Base-by-base conservation (phyloP, 257 asterid genomes). In the Solanum raphanifolium region DNA sequence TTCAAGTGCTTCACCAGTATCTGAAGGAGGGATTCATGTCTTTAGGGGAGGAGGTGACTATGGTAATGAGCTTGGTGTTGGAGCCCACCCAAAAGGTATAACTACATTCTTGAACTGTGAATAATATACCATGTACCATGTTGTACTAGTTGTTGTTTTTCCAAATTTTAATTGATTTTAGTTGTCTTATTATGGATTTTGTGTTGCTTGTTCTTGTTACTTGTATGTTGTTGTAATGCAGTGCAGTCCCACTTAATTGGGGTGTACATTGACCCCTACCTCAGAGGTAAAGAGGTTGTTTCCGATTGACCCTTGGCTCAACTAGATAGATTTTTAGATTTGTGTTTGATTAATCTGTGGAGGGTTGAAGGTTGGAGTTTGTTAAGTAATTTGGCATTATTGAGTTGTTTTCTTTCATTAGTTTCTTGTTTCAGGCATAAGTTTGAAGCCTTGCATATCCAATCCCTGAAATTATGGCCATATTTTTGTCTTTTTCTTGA, bases 1-100 rank as follows among this genome's bases (percentile, higher is more conserved):
- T 86, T 95, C 98, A 1, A 95, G 99, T 88, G 98, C 99, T 62
- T 97, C 99, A 3, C 99, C 99, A 1, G 98, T 95, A 4, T 96
- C 99, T 60, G 99, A 97, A 91, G 98, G 98, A 6, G 99, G 99
- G 83, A 92, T 97, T 91, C 98, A 95, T 92, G 99, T 97, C n/a
- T 97, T 95, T 88, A 89, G 93, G 71, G 99, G 99, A 66, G 96
- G 92, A 9, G 96, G 95, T 20, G 98, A 95, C 5, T 93, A 93
- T 90, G 97, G 95, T 5, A 93, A 91, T 87, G 98, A 93, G 36
- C 87, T 90, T 39, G 90, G 89, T 18, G 89, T 94, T 86, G 99
- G 98, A 76, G 94, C 99, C 83, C 96, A 94, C 27, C 96, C 99
- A 1, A 96, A 94, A 95, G 99, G 99, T 96, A 69, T 68, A 86